These are phyloP conservation scores for Solanum sejunctum DNA, from an alignment of 257 asterid species.

Conservation along the genomic window DNA sequence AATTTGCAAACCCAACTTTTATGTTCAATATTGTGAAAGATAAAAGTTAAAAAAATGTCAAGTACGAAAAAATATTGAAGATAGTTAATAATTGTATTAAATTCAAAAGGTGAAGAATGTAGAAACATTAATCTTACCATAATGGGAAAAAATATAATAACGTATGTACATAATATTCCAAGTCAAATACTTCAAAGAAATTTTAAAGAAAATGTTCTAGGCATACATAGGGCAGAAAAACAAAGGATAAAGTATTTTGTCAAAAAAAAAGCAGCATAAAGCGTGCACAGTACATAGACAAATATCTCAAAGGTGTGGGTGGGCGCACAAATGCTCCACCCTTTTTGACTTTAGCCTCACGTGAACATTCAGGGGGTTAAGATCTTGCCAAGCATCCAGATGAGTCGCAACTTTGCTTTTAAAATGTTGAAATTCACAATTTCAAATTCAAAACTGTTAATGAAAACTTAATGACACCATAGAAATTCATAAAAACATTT, in stretches of 20 bases:
- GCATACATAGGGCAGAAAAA: background rate
- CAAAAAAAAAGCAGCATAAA: background rate
- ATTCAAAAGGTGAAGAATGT: background rate
- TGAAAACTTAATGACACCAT: background rate
- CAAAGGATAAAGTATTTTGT: background rate
- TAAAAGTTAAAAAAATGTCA: background rate
- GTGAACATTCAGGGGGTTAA: background rate
- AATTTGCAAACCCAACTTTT: background rate
- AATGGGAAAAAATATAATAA: background rate
- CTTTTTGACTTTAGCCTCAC: background rate
- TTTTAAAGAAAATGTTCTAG: background rate
- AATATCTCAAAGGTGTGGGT: background rate
- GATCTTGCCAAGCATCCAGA: background rate
- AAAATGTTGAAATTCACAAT: background rate
- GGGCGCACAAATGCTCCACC: background rate
- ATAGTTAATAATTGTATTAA: background rate
- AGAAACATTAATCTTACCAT: background rate
- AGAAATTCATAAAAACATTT: background rate
- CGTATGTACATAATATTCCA: background rate
- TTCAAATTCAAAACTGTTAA: background rate
- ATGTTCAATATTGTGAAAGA: background rate
- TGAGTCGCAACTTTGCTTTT: background rate
- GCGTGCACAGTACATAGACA: background rate
- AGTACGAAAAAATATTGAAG: background rate
- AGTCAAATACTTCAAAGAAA: background rate